These are phyloP conservation scores for Mycena pura DNA, from an alignment of 768 basidiomycete genomes.

Conservation along the genomic window DNA sequence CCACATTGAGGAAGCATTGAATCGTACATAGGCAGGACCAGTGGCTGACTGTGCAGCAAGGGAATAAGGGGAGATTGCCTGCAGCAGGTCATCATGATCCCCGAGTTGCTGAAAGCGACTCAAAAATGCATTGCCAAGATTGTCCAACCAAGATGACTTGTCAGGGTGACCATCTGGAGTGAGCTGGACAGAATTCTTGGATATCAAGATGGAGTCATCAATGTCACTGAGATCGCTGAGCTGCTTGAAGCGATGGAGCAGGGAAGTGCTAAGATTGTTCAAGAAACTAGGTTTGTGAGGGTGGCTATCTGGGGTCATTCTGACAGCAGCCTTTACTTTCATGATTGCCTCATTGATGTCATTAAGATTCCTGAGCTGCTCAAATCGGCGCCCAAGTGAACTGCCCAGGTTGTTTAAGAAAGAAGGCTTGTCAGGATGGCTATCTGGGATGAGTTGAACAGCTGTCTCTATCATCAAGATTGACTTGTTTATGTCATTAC, in stretches of 20 bases:
- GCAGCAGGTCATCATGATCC: neutral
- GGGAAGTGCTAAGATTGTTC: constrained; percentile 28
- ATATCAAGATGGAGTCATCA: constrained; percentile 21
- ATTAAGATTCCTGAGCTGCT: constrained; percentile 25
- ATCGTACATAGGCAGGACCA: neutral
- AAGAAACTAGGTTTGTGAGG: constrained; percentile 21
- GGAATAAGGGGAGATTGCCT: neutral
- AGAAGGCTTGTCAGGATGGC: too few species aligned
- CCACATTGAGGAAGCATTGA: neutral
- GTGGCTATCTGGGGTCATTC: constrained; percentile 25
- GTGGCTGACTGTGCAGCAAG: neutral
- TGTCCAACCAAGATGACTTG: too few species aligned
- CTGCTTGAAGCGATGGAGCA: constrained; percentile 30
- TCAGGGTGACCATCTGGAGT: too few species aligned
- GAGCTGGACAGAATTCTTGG: too few species aligned
- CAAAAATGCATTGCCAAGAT: constrained; percentile 25
- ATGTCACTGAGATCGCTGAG: constrained; percentile 33
- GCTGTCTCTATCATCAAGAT: constrained; percentile 14
- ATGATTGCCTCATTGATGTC: constrained; percentile 34
- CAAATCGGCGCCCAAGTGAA: constrained; percentile 30
- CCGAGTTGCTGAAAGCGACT: constrained; percentile 6
- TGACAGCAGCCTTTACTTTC: constrained; percentile 15
- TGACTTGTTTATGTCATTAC: constrained; percentile 33
- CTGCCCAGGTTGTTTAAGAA: too few species aligned
- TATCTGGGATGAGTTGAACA: too few species aligned